These are phyloP conservation scores for Apiospora marii DNA, from an alignment of 2,329 filamentous ascomycete species.

Conservation along the genomic window DNA sequence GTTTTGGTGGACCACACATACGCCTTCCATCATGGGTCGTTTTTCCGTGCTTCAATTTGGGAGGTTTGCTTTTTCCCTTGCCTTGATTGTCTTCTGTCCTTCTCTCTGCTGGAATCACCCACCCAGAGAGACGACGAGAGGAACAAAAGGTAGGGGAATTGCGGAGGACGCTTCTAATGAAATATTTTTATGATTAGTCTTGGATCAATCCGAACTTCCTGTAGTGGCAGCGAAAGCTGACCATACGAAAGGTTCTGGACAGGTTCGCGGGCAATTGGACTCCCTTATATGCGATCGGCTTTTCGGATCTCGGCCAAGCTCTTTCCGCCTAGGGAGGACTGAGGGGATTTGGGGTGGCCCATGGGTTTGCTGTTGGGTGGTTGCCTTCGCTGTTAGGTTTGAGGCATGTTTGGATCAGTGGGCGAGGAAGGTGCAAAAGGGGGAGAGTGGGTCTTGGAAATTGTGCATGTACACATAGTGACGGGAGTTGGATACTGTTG, in stretches of 20 bases:
- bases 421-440: slow-evolving; percentile 3
- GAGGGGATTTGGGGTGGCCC: not conserved
- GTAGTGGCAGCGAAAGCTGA: not conserved
- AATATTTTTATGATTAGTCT: not conserved
- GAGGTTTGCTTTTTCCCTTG: not conserved
- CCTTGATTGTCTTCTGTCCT: not conserved
- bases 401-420: not conserved
- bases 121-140: not conserved
- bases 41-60: not conserved
- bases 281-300: not conserved
- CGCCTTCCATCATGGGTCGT: not conserved
- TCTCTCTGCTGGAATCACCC: not conserved
- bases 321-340: not conserved
- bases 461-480: not conserved
- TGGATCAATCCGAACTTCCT: not conserved
- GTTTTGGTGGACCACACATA: too few species aligned
- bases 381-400: not conserved
- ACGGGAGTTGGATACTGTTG: not conserved
- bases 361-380: not conserved
- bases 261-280: not conserved
- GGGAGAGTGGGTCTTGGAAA: not conserved
- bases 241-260: not conserved
- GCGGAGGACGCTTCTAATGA: not conserved
- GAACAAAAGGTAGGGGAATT: not conserved
- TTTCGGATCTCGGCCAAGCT: not conserved